These are phyloP conservation scores for Orbilia brochopaga DNA, from an alignment of 2,329 filamentous ascomycete genomes.

Conservation along the genomic window DNA sequence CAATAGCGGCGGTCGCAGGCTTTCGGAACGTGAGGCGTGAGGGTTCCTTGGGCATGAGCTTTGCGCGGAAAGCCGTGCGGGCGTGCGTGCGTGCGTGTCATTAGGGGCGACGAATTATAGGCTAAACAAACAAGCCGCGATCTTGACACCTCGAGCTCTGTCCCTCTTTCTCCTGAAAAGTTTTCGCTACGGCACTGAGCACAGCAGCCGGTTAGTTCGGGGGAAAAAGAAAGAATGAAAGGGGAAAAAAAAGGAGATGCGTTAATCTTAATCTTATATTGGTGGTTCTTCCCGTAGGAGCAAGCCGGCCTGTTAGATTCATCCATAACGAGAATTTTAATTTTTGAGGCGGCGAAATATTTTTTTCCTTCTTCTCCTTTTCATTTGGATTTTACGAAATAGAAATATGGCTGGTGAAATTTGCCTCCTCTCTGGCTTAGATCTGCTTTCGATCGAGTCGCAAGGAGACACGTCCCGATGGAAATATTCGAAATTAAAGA, in stretches of 20 bases:
- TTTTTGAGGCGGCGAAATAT: slow-evolving; percentile 10
- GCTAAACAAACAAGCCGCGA: slow-evolving; percentile 2
- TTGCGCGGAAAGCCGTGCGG: too few relatives aligned
- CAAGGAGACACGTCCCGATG: slow-evolving; percentile 20
- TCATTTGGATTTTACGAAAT: not conserved
- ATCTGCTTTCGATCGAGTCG: not conserved
- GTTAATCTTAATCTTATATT: slow-evolving; percentile 45
- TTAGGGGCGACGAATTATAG: not conserved
- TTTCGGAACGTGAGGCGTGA: slow-evolving; percentile 3
- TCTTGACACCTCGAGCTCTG: not conserved
- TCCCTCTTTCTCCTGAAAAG: not conserved
- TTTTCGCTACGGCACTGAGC: too few relatives aligned
- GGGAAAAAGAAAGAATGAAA: slow-evolving; percentile 6
- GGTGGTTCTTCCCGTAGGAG: slow-evolving; percentile 6
- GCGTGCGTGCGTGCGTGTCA: slow-evolving; percentile 1
- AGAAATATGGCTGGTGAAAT: not conserved
- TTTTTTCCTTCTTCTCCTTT: slow-evolving; percentile 9
- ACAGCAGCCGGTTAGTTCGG: too few relatives aligned
- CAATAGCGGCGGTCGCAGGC: slow-evolving; percentile 2
- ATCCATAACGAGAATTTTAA: slow-evolving; percentile 4
- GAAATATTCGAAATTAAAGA: slow-evolving; percentile 33
- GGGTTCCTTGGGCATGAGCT: not conserved
- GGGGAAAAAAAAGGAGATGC: slow-evolving; percentile 18
- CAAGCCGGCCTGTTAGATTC: slow-evolving; percentile 1
- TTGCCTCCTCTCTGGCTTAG: not conserved